phyloP scores from a whole-genome alignment of 2,329 filamentous ascomycete genomes.

The Pyricularia pennisetigena region DNA sequence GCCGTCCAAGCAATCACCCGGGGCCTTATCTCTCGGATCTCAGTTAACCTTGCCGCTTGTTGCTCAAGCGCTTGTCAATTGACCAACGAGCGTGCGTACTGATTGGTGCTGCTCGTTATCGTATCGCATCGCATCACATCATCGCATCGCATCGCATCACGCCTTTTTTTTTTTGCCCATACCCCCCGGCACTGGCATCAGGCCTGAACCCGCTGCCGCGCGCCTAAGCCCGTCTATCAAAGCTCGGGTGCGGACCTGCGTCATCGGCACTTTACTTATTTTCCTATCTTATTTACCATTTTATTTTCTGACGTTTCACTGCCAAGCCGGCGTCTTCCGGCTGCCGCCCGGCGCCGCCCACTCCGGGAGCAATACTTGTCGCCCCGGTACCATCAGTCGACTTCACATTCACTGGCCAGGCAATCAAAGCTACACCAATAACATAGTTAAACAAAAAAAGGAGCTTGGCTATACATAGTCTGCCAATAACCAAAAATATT shows the following conservation, averaged over 20 bases:
- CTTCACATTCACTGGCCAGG: not conserved
- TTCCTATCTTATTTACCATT: not conserved
- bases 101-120: slow-evolving; percentile 25
- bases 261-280: not conserved
- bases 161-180: not conserved
- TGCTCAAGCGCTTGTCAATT: slow-evolving; percentile 6
- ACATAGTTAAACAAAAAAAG: not conserved
- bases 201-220: slow-evolving; percentile 13
- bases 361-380: not conserved
- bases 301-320: not conserved
- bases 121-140: slow-evolving; percentile 6
- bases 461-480: not conserved
- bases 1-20: slow-evolving; percentile 11
- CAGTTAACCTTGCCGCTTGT: slow-evolving; percentile 6
- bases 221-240: not conserved
- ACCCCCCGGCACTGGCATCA: slow-evolving; percentile 3
- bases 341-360: not conserved
- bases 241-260: not conserved
- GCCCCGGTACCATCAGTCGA: not conserved
- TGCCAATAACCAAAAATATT: not conserved
- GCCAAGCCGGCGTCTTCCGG: not conserved
- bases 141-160: slow-evolving; percentile 1
- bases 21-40: slow-evolving; percentile 22
- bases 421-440: not conserved
- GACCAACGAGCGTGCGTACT: slow-evolving; percentile 11